Percentiles rank a stretch among this genome's conserved stretches.
Evolutionary conservation across 139 green algal genomes (phyloP).

Genomic region (Chlamydomonas schloesseri): DNA sequence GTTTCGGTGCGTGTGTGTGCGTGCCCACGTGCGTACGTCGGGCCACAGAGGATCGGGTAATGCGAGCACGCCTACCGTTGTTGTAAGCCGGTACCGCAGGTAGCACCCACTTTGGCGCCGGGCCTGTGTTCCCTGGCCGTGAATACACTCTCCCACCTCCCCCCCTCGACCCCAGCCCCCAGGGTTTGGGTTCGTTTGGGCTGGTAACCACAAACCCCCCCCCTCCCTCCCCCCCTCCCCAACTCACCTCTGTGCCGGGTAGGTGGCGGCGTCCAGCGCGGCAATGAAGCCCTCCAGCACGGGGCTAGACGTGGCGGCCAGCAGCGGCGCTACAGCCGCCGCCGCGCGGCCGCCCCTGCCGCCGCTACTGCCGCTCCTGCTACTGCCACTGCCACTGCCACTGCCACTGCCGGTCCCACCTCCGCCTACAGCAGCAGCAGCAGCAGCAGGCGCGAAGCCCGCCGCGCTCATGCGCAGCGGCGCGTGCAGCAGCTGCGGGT

Average conservation of each 20-base stretch:
- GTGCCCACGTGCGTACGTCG: no score
- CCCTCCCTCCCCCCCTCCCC: neutral
- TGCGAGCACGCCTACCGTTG: no score
- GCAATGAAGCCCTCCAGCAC: slow-evolving; percentile 26
- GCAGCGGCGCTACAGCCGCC: slow-evolving; percentile 22
- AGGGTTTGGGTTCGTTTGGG: no score
- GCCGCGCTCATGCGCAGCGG: neutral
- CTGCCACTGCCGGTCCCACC: neutral
- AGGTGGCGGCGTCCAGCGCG: slow-evolving; percentile 22
- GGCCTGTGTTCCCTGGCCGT: no score
- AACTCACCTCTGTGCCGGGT: slow-evolving; percentile 29
- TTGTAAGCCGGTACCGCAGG: no score
- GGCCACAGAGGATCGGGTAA: no score
- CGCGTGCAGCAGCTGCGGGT: slow-evolving; percentile 25
- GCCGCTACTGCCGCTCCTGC: neutral
- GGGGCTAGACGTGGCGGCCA: slow-evolving; percentile 1
- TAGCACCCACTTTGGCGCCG: no score
- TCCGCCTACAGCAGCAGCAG: neutral
- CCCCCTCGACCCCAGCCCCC: no score
- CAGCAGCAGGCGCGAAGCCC: neutral
- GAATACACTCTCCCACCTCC: no score
- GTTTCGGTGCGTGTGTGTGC: no score
- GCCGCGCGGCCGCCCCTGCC: neutral
- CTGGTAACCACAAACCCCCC: no score
- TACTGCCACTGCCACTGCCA: neutral